phyloP scores from a whole-genome alignment of 352 stramenopile genomes.

The Pythium volutum region DNA sequence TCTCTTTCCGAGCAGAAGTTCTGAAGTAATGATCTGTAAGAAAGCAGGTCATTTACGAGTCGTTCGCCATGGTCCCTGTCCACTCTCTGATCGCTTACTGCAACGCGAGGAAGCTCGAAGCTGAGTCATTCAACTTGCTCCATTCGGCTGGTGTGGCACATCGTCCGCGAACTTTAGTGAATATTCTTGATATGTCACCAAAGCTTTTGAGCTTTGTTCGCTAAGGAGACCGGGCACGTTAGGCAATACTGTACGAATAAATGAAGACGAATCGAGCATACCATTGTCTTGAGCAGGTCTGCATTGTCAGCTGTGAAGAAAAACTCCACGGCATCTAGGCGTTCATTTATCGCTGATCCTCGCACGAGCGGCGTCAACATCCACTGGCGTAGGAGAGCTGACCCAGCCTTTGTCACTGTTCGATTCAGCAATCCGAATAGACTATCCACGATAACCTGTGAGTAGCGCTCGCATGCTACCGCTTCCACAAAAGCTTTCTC shows the following conservation, averaged over 20 bases:
- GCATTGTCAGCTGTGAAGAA: conserved; percentile 48
- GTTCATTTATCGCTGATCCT: conserved; percentile 43
- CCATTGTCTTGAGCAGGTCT: conserved; percentile 57
- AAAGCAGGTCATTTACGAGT: background rate
- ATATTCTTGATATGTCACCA: conserved; percentile 59
- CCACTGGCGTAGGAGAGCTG: conserved; percentile 61
- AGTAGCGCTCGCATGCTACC: background rate
- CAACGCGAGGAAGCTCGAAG: conserved; percentile 52
- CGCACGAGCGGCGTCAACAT: conserved; percentile 72
- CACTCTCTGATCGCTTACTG: conserved; percentile 41
- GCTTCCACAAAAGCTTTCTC: background rate
- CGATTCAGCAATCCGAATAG: conserved; percentile 78
- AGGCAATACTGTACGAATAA: background rate
- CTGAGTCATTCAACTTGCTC: conserved; percentile 54
- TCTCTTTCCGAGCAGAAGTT: conserved; percentile 1
- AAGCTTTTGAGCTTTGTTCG: conserved; percentile 57
- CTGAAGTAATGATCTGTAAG: conserved; percentile 16
- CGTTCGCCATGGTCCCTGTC: background rate
- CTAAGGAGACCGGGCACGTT: conserved; percentile 26
- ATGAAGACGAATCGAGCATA: conserved; percentile 19
- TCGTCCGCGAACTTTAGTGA: conserved; percentile 59
- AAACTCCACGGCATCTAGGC: conserved; percentile 57
- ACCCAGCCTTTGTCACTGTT: conserved; percentile 69
- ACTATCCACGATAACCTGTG: conserved; percentile 24
- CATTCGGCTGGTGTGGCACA: conserved; percentile 65